Conservation (phyloP, 1,284 basidiomycete genomes). For the Anthracocystis walkeri region DNA sequence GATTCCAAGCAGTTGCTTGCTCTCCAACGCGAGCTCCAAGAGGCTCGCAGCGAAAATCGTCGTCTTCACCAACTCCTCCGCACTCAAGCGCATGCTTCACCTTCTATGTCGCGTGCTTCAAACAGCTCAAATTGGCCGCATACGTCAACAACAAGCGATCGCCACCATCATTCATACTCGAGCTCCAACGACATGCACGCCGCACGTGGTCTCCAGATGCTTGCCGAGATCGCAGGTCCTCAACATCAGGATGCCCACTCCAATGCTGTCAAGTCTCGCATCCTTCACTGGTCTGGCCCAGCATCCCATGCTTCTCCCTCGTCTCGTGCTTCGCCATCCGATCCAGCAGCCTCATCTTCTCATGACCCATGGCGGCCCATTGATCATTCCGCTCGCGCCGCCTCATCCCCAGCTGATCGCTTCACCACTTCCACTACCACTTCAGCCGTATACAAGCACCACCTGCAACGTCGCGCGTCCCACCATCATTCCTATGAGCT, state of each 20-base stretch:
- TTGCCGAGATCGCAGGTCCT: constrained; percentile 45
- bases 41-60: constrained; percentile 26
- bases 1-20: constrained; percentile 11
- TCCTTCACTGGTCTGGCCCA: constrained; percentile 31
- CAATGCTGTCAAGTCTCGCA: constrained; percentile 33
- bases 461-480: constrained; percentile 12
- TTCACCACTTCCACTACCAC: background rate
- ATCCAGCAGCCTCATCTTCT: background rate
- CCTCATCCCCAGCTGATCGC: constrained; percentile 13
- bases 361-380: background rate
- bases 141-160: constrained; percentile 4
- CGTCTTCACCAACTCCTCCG: constrained; percentile 34
- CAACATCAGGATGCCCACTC: constrained; percentile 42
- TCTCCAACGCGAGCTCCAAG: constrained; percentile 20
- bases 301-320: constrained; percentile 23
- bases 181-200: constrained; percentile 32
- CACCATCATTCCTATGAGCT: constrained; percentile 10
- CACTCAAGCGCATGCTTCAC: constrained; percentile 1
- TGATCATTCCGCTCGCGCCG: background rate
- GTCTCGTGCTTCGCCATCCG: constrained; percentile 10
- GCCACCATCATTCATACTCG: constrained; percentile 8
- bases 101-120: constrained; percentile 4
- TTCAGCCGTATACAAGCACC: constrained; percentile 9
- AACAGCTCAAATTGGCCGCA: background rate
- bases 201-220: constrained; percentile 46